These are phyloP conservation scores for Aphanocladium album DNA, from an alignment of 2,329 filamentous ascomycete species.

Conservation along the genomic window DNA sequence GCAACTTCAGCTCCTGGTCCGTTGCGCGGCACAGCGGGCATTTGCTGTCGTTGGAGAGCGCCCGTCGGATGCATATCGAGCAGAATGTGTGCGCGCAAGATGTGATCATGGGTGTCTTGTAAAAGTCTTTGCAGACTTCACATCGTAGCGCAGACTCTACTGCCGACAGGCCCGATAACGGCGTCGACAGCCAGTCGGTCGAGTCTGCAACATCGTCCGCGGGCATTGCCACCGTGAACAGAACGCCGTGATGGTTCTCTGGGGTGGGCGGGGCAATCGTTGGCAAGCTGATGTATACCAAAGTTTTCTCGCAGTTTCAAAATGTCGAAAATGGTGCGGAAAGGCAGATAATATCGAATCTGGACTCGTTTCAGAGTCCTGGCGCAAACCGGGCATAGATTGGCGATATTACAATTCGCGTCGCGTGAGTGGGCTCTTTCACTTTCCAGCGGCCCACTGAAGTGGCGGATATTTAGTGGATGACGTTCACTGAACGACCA, in stretches of 20 bases:
- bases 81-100: slow-evolving; percentile 95
- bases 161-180: slow-evolving; percentile 58
- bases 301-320: neutral
- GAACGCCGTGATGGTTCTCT: too few species aligned
- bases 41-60: slow-evolving; percentile 74
- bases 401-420: slow-evolving; percentile 1
- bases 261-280: too few species aligned
- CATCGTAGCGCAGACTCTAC: slow-evolving; percentile 87
- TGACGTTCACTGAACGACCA: neutral
- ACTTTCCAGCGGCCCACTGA: neutral
- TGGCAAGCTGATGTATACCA: too few species aligned
- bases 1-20: slow-evolving; percentile 79
- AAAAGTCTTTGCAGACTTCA: slow-evolving; percentile 98
- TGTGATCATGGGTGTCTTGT: slow-evolving; percentile 88
- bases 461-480: neutral
- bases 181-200: slow-evolving; percentile 78
- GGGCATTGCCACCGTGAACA: slow-evolving; percentile 22
- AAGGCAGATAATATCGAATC: neutral
- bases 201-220: slow-evolving; percentile 58
- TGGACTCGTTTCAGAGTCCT: neutral
- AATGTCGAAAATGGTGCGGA: neutral
- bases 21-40: slow-evolving; percentile 77
- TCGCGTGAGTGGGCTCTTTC: slow-evolving; percentile 1
- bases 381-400: neutral
- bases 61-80: slow-evolving; percentile 87